Evolutionary conservation across 2,329 filamentous ascomycete genomes (phyloP).

Genomic region (Escovopsis sp.): DNA sequence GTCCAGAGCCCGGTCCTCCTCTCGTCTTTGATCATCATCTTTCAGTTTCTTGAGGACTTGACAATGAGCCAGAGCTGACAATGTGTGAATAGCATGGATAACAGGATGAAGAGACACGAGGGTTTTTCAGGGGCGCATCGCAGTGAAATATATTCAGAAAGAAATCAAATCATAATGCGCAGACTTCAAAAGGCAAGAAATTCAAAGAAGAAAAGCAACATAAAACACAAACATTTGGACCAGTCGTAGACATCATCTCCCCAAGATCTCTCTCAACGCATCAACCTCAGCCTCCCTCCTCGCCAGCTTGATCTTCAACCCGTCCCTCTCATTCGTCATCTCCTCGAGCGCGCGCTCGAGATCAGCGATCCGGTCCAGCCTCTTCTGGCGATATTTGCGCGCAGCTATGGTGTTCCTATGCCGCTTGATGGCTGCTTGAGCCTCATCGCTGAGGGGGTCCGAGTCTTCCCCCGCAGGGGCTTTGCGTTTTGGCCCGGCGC

Average conservation of each 20-base stretch:
- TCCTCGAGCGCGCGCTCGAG: slow-evolving; percentile 45
- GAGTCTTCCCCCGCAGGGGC: slow-evolving; percentile 2
- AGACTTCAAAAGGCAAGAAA: neutral
- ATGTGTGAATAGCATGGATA: too few relatives aligned
- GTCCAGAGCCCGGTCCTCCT: too few relatives aligned
- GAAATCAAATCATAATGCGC: neutral
- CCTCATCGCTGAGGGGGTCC: slow-evolving; percentile 11
- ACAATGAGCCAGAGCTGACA: too few relatives aligned
- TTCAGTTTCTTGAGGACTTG: too few relatives aligned
- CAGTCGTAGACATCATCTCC: slow-evolving; percentile 11
- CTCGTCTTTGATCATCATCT: too few relatives aligned
- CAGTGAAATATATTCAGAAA: neutral
- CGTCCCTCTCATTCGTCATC: slow-evolving; percentile 47
- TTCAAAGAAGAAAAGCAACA: neutral
- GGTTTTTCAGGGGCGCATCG: neutral
- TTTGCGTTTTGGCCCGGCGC: slow-evolving; percentile 9
- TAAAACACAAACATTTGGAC: neutral
- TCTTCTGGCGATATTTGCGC: slow-evolving; percentile 55
- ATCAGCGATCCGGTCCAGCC: slow-evolving; percentile 48
- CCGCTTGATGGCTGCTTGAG: slow-evolving; percentile 35
- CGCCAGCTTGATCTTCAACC: slow-evolving; percentile 45
- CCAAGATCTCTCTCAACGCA: slow-evolving; percentile 39
- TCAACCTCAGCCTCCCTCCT: slow-evolving; percentile 50
- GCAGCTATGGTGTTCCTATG: slow-evolving; percentile 58
- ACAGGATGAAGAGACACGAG: neutral